Conservation (phyloP, 2,329 filamentous ascomycete species). For the Aspergillus felis region DNA sequence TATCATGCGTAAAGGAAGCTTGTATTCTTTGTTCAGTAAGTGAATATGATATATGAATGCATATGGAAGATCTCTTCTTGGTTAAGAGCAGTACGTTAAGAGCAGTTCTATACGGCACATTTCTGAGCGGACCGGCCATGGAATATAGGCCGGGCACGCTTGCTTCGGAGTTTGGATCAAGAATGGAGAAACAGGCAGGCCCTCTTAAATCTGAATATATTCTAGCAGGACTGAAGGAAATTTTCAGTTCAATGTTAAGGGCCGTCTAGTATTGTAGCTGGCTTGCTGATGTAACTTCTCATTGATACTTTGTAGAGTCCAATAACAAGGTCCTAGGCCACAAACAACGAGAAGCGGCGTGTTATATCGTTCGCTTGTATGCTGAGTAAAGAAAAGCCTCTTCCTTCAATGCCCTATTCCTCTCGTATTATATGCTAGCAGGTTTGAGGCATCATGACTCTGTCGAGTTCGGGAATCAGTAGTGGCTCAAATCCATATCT, state of each 20-base stretch:
- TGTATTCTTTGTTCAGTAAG: neutral
- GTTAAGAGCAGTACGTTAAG: neutral
- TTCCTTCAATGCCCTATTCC: neutral
- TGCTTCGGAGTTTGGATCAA: neutral
- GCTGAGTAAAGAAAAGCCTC: neutral
- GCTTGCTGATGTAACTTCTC: neutral
- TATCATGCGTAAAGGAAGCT: neutral
- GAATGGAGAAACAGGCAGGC: neutral
- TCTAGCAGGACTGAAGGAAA: neutral
- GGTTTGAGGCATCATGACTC: neutral
- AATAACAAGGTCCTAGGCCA: neutral
- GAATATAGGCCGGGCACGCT: neutral
- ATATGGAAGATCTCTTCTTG: neutral
- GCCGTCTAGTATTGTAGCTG: neutral
- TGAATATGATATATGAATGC: neutral
- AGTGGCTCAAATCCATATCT: neutral
- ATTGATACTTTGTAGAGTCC: neutral
- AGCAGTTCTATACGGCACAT: neutral
- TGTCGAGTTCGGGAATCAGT: neutral
- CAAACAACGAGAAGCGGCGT: neutral
- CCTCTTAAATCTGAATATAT: neutral
- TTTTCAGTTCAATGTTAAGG: neutral
- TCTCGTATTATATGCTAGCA: neutral
- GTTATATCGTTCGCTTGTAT: neutral
- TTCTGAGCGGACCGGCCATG: neutral